phyloP scores from a whole-genome alignment of 2,329 filamentous ascomycete genomes.

The Penicillium paneum region DNA sequence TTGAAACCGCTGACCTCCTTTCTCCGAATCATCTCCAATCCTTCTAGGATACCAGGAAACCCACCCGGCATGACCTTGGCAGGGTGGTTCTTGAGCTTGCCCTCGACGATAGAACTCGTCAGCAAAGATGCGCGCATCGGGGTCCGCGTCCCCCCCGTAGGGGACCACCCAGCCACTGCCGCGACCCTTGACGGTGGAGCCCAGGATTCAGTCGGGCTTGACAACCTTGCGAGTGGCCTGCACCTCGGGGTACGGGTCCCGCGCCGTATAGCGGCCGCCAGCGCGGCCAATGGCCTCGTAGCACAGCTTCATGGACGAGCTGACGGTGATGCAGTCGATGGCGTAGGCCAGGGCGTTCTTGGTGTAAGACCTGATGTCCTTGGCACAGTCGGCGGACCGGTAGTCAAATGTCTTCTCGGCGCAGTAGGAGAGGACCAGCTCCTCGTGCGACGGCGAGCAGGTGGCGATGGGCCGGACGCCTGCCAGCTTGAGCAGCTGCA shows the following conservation, averaged over 20 bases:
- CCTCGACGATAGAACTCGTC: not conserved
- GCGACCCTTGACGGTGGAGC: not conserved
- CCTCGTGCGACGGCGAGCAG: slow-evolving; percentile 14
- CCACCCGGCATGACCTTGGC: not conserved
- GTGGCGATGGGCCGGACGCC: slow-evolving; percentile 12
- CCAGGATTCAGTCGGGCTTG: not conserved
- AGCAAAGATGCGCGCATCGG: not conserved
- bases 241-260: slow-evolving; percentile 8
- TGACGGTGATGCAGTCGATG: slow-evolving; percentile 6
- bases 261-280: slow-evolving; percentile 8
- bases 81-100: not conserved
- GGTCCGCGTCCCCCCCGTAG: not conserved
- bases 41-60: not conserved
- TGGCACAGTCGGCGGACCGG: not conserved
- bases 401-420: slow-evolving; percentile 16
- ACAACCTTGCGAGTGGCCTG: not conserved
- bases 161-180: not conserved
- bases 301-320: slow-evolving; percentile 1
- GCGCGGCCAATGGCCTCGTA: slow-evolving; percentile 3
- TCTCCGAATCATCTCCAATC: not conserved
- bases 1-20: not conserved
- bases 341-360: slow-evolving; percentile 2
- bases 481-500: not conserved
- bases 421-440: slow-evolving; percentile 4
- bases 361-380: slow-evolving; percentile 10